Evolutionary conservation across 306 rosid species (phyloP).

Genomic region (Rubus idaeus): DNA sequence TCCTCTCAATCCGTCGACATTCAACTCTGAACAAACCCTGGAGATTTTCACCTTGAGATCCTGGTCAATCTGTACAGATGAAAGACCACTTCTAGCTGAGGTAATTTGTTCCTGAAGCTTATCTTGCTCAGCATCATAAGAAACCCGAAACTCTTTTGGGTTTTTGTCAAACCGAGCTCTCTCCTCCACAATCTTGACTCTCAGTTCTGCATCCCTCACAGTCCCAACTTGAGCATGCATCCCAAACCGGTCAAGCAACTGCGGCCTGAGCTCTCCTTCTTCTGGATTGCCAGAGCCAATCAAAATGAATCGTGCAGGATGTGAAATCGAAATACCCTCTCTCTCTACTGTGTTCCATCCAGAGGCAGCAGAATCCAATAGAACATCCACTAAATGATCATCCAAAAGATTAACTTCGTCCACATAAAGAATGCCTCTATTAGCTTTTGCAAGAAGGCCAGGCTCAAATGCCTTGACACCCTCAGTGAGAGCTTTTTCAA

Average conservation of each 20-base stretch:
- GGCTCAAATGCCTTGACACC: slow-evolving; percentile 97
- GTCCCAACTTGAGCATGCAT: slow-evolving; percentile 99
- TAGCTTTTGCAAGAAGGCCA: slow-evolving; percentile 91
- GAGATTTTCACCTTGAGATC: slow-evolving; percentile 88
- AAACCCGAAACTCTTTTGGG: slow-evolving; percentile 66
- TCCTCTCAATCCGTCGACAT: slow-evolving; percentile 96
- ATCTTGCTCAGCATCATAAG: slow-evolving; percentile 67
- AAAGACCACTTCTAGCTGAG: slow-evolving; percentile 63
- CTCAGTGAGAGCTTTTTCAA: slow-evolving; percentile 92
- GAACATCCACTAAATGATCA: slow-evolving; percentile 91
- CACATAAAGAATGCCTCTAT: slow-evolving; percentile 90
- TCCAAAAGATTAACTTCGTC: slow-evolving; percentile 96
- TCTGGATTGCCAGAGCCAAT: slow-evolving; percentile 97
- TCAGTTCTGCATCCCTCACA: slow-evolving; percentile 90
- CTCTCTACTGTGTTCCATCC: slow-evolving; percentile 99
- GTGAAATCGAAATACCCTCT: slow-evolving; percentile 92
- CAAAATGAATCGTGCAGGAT: slow-evolving; percentile 89
- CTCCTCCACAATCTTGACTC: slow-evolving; percentile 98
- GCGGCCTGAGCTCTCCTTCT: slow-evolving; percentile 99
- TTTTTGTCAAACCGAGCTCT: slow-evolving; percentile 71
- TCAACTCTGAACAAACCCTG: slow-evolving; percentile 79
- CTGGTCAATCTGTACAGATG: slow-evolving; percentile 67
- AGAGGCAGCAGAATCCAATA: slow-evolving; percentile 94
- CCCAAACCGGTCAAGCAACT: slow-evolving; percentile 91
- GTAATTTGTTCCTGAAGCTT: slow-evolving; percentile 72